Evolutionary conservation across 495 filamentous ascomycete genomes (phyloP).

Genomic region (Xylaria curta): DNA sequence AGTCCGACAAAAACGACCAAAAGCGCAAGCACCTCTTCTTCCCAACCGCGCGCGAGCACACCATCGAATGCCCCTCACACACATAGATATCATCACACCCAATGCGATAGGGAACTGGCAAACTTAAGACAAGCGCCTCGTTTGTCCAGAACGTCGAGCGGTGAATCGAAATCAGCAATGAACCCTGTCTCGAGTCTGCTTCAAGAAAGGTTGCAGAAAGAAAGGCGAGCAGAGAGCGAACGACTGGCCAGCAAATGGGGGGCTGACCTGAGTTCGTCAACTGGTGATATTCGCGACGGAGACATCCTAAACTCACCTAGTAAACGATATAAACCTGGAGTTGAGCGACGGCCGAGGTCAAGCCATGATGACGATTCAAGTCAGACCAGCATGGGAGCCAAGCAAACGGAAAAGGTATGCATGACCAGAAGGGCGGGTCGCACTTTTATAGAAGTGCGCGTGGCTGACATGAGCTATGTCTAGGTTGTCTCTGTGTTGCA

Average conservation of each 20-base stretch:
- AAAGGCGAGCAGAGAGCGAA: constrained; percentile 55
- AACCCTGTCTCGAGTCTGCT: constrained; percentile 51
- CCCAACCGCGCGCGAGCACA: constrained; percentile 33
- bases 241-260: constrained; percentile 45
- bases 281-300: constrained; percentile 33
- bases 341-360: constrained; percentile 44
- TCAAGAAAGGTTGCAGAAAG: constrained; percentile 57
- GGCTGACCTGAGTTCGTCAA: constrained; percentile 40
- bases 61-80: constrained; percentile 32
- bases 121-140: constrained; percentile 38
- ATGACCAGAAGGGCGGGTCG: not conserved
- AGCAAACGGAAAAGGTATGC: constrained; percentile 53
- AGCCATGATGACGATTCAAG: constrained; percentile 42
- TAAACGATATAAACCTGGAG: constrained; percentile 33
- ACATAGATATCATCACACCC: constrained; percentile 43
- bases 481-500: constrained; percentile 64
- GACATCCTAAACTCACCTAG: constrained; percentile 43
- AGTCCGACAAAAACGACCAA: constrained; percentile 45
- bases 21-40: constrained; percentile 46
- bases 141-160: constrained; percentile 41
- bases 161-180: constrained; percentile 38
- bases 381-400: constrained; percentile 53
- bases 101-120: constrained; percentile 28
- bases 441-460: not conserved
- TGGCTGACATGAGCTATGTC: constrained; percentile 22